Evolutionary conservation across 768 basidiomycete genomes (phyloP), one percentile per base, ranked within the genome.

Genomic region (Amanita subjunquillea): DNA sequence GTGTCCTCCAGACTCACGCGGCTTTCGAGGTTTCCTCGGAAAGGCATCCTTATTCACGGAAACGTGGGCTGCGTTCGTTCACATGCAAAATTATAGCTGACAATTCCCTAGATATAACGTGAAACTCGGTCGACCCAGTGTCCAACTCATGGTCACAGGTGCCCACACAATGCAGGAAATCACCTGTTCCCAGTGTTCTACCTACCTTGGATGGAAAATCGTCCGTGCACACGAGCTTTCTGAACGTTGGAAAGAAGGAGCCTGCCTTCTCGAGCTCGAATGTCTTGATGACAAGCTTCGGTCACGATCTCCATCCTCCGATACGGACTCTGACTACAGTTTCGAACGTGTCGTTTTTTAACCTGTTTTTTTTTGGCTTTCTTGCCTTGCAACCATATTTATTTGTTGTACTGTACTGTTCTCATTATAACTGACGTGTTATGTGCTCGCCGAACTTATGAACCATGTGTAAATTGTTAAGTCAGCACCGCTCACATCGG

Each of bases 201-300:
- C 68, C 8, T 79, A 78, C 59, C 67, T 83, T n/a, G 82, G 82
- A 10, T 84, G 78, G 78, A 77, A 78, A 62, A 80, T 84, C 46
- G 64, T 79, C 4, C 74, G 74, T 32, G 81, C 80, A 3, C 74
- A 77, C 58, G 79, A 80, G 53, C 58, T 60, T 37, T 64, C 77
- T 2, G 82, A 84, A 63, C 69, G 70, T 39, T 84, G 82, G 82
- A 84, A 84, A 63, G 80, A 82, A 57, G 77, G 77, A 5, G 62
- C 71, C 45, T 77, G 66, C 60, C 65, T 83, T 30, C 71, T 84
- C n/a, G 82, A 84, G 65, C 69, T 82, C 34, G 76, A 75, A 57
- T 71, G 72, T 46, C 69, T 82, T 27, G 51, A 46, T 3, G 51
- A 30, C 30, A 30, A 37, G n/a, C 15, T 29, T 12, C 60, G 34